phyloP scores from a whole-genome alignment of 495 filamentous ascomycete genomes.

The Podospora appendiculata region DNA sequence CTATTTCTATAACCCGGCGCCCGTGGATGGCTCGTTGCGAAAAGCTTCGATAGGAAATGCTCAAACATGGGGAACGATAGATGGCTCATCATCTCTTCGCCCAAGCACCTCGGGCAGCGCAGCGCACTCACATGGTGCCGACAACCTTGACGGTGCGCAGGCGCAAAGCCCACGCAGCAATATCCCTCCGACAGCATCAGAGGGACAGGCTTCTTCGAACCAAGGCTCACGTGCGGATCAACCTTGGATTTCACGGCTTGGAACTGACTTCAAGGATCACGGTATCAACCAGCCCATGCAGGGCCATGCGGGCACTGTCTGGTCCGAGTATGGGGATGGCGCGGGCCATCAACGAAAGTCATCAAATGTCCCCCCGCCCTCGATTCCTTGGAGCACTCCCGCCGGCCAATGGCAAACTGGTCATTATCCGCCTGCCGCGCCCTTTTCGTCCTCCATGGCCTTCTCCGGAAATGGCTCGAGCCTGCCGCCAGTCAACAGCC shows the following conservation, averaged over 20 bases:
- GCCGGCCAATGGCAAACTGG: constrained; percentile 2
- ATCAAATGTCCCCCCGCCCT: constrained; percentile 2
- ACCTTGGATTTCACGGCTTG: background rate
- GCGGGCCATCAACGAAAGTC: background rate
- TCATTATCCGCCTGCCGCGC: background rate
- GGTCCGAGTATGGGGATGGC: constrained; percentile 4
- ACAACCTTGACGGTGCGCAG: background rate
- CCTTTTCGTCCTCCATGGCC: constrained; percentile 13
- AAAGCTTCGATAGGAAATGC: background rate
- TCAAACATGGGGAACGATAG: background rate
- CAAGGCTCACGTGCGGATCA: background rate
- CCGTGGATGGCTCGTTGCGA: constrained; percentile 6
- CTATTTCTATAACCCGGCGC: constrained; percentile 32
- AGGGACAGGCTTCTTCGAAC: no score
- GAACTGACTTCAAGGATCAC: background rate
- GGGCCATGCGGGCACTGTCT: background rate
- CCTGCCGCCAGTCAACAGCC: constrained; percentile 20
- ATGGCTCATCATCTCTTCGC: constrained; percentile 8
- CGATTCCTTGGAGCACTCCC: constrained; percentile 2
- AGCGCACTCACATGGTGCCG: background rate
- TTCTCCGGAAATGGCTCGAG: constrained; percentile 16
- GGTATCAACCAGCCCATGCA: background rate
- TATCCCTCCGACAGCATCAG: background rate
- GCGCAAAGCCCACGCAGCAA: background rate
- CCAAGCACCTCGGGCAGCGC: constrained; percentile 13